Percentiles rank a stretch among this genome's conserved stretches.
Conservation (phyloP, 2,329 filamentous ascomycete genomes). For the Diaporthe ilicicola region DNA sequence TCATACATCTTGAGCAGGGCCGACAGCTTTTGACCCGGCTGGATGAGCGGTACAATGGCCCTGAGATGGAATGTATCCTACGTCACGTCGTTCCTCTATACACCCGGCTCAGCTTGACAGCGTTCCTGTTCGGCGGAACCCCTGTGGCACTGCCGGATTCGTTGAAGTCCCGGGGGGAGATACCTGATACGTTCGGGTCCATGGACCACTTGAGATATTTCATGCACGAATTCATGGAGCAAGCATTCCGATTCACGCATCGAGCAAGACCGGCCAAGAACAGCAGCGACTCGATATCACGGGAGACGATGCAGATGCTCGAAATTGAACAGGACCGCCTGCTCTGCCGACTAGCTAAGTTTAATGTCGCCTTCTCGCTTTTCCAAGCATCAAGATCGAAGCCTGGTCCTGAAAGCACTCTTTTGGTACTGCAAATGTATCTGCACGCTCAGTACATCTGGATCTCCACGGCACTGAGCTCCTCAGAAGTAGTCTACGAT, state of each 20-base stretch:
- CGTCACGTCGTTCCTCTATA: conserved; percentile 33
- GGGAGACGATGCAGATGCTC: conserved; percentile 39
- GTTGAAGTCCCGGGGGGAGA: conserved; percentile 42
- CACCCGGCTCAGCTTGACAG: conserved; percentile 41
- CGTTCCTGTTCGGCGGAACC: conserved; percentile 41
- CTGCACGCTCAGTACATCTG: conserved; percentile 44
- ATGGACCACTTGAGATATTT: conserved; percentile 41
- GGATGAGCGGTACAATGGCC: conserved; percentile 37
- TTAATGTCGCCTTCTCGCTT: conserved; percentile 43
- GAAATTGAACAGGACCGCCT: conserved; percentile 45
- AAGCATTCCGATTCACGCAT: conserved; percentile 48
- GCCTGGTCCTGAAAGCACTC: conserved; percentile 33
- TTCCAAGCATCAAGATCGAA: conserved; percentile 39
- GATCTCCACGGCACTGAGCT: conserved; percentile 43
- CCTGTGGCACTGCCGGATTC: conserved; percentile 47
- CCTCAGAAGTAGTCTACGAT: conserved; percentile 44
- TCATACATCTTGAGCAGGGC: conserved; percentile 55
- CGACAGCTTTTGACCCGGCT: conserved; percentile 50
- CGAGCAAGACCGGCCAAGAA: conserved; percentile 38
- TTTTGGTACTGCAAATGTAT: conserved; percentile 46
- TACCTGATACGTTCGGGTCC: conserved; percentile 46
- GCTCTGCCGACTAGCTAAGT: conserved; percentile 41
- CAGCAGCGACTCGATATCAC: conserved; percentile 39
- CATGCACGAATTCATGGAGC: conserved; percentile 51
- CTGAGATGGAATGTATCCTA: conserved; percentile 46